These are phyloP conservation scores for Arachis stenosperma DNA, from an alignment of 306 rosid species.

Conservation along the genomic window DNA sequence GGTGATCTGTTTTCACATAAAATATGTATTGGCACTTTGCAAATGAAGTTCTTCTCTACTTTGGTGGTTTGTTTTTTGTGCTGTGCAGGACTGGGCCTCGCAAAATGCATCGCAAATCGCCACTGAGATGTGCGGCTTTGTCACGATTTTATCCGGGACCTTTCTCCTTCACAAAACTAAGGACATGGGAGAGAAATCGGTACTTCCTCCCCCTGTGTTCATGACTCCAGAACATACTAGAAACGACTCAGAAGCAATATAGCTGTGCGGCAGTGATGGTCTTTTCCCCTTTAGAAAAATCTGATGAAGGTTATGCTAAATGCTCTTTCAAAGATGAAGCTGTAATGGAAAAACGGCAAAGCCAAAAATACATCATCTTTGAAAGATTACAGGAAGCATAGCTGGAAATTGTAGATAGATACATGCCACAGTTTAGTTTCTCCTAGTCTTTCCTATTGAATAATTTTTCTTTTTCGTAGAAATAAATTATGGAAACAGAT, in stretches of 20 bases:
- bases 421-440: not conserved
- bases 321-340: conserved; percentile 6
- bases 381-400: conserved; percentile 24
- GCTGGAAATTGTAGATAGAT: not conserved
- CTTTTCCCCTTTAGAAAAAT: conserved; percentile 13
- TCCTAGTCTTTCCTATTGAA: not conserved
- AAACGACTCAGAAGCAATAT: not conserved
- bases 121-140: conserved; percentile 86
- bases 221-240: conserved; percentile 30
- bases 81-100: conserved; percentile 77
- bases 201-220: conserved; percentile 36
- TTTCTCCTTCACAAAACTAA: conserved; percentile 94
- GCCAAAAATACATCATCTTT: not conserved
- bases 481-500: too few species aligned
- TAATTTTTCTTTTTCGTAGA: too few species aligned
- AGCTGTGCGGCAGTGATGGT: conserved; percentile 7
- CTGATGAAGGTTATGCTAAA: conserved; percentile 1
- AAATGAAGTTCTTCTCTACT: conserved; percentile 1
- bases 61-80: conserved; percentile 4
- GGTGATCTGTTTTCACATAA: not conserved
- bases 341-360: not conserved
- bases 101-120: conserved; percentile 78
- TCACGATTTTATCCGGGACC: conserved; percentile 85
- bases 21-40: not conserved
- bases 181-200: conserved; percentile 73